phyloP scores from a whole-genome alignment of 305 asterid genomes.

The Plantago rigida region DNA sequence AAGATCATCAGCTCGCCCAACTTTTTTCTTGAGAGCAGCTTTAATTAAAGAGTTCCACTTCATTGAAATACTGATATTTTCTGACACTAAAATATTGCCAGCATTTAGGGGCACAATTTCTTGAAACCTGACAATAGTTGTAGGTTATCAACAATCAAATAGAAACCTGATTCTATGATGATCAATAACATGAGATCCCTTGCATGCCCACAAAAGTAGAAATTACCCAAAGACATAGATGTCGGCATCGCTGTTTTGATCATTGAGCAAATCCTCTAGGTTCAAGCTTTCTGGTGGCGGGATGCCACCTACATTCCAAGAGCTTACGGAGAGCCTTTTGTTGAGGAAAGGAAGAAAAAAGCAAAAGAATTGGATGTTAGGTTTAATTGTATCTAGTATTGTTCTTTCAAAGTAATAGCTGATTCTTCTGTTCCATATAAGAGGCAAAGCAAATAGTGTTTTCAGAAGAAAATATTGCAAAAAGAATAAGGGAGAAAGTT shows the following conservation, averaged over 20 bases:
- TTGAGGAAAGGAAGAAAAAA: slow-evolving; percentile 15
- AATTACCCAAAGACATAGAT: slow-evolving; percentile 57
- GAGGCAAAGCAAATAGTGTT: too few relatives aligned
- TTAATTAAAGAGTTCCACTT: slow-evolving; percentile 51
- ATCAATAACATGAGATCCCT: background rate
- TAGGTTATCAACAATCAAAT: slow-evolving; percentile 3
- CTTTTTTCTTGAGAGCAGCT: slow-evolving; percentile 45
- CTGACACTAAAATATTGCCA: slow-evolving; percentile 41
- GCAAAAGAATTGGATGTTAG: slow-evolving; percentile 22
- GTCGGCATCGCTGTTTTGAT: slow-evolving; percentile 40
- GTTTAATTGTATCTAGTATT: background rate
- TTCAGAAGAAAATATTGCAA: too few relatives aligned
- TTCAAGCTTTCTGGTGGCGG: slow-evolving; percentile 41
- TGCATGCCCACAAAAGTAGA: slow-evolving; percentile 4
- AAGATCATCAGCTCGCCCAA: slow-evolving; percentile 26
- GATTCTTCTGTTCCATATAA: background rate
- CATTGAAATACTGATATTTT: slow-evolving; percentile 31
- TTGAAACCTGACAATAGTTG: slow-evolving; percentile 47
- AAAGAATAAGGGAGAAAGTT: too few relatives aligned
- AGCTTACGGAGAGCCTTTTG: slow-evolving; percentile 46
- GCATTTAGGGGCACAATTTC: slow-evolving; percentile 63
- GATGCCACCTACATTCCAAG: slow-evolving; percentile 65
- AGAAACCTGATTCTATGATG: background rate
- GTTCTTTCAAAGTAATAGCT: background rate
- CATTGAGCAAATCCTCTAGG: slow-evolving; percentile 42